Conservation (phyloP, 2,329 filamentous ascomycete genomes). For the Fusarium irregulare region DNA sequence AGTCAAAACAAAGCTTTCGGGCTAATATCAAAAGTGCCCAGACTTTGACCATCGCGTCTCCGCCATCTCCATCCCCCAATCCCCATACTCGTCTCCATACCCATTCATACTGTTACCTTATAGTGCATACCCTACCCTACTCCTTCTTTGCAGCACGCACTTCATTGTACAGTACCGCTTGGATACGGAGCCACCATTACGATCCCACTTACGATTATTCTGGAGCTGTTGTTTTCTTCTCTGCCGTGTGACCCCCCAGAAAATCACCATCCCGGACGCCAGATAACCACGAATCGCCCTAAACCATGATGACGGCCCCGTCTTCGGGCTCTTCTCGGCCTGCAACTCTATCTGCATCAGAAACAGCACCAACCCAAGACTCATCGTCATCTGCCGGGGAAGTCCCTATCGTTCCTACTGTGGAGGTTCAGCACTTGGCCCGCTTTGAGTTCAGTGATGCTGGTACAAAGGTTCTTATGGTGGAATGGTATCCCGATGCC, state of each 20-base stretch:
- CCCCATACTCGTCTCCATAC: conserved; percentile 8
- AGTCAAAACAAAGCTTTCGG: conserved; percentile 26
- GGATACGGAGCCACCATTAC: conserved; percentile 12
- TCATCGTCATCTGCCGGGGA: conserved; percentile 26
- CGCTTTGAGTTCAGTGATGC: conserved; percentile 91
- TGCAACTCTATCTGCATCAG: conserved; percentile 20
- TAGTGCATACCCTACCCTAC: neutral
- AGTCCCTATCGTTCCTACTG: conserved; percentile 41
- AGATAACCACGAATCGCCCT: conserved; percentile 25
- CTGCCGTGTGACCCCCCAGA: conserved; percentile 17
- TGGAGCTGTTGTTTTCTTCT: conserved; percentile 11
- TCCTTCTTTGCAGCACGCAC: conserved; percentile 1
- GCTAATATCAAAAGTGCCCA: conserved; percentile 29
- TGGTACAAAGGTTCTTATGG: conserved; percentile 92
- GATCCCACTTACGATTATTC: conserved; percentile 11
- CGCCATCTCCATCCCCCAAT: conserved; percentile 18
- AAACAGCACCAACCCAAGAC: conserved; percentile 3
- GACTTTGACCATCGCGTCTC: conserved; percentile 22
- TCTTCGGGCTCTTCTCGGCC: conserved; percentile 51
- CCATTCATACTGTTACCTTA: conserved; percentile 7
- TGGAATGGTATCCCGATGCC: conserved; percentile 77
- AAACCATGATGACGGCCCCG: conserved; percentile 45
- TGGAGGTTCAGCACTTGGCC: conserved; percentile 58
- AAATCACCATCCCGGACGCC: conserved; percentile 1
- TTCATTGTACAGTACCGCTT: conserved; percentile 3